phyloP scores from a whole-genome alignment of 805 yeast species.

The Cyberlindnera maclurae region DNA sequence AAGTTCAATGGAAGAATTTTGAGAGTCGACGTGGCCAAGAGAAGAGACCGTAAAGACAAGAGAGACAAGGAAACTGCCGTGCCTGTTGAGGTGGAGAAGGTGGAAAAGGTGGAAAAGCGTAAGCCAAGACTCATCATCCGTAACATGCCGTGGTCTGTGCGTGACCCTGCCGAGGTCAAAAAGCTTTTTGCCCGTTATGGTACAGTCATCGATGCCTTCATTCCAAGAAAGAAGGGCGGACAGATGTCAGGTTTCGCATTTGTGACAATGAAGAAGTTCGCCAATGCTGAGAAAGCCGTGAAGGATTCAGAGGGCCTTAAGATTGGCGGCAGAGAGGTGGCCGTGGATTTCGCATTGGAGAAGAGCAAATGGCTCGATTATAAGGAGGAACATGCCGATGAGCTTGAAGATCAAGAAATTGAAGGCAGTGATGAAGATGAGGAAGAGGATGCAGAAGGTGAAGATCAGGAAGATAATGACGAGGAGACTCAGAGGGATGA shows the following conservation, averaged over 20 bases:
- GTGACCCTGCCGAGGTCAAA: slow-evolving; percentile 65
- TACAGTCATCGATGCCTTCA: slow-evolving; percentile 78
- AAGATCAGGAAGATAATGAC: slow-evolving; percentile 17
- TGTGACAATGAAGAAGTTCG: slow-evolving; percentile 76
- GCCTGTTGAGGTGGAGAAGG: neutral
- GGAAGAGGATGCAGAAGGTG: slow-evolving; percentile 28
- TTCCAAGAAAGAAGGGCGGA: slow-evolving; percentile 84
- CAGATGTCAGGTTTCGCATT: slow-evolving; percentile 93
- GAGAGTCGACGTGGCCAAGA: slow-evolving; percentile 81
- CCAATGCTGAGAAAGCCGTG: slow-evolving; percentile 75
- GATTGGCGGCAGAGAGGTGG: slow-evolving; percentile 85
- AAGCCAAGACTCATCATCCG: slow-evolving; percentile 82
- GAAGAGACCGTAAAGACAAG: slow-evolving; percentile 66
- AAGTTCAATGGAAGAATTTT: slow-evolving; percentile 62
- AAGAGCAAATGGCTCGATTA: slow-evolving; percentile 73
- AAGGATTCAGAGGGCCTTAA: slow-evolving; percentile 67
- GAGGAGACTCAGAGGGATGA: slow-evolving; percentile 17
- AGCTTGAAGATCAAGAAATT: slow-evolving; percentile 33
- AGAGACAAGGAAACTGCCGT: slow-evolving; percentile 1
- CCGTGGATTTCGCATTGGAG: slow-evolving; percentile 89
- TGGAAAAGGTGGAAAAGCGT: slow-evolving; percentile 57
- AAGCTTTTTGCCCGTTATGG: slow-evolving; percentile 73
- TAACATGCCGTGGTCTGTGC: slow-evolving; percentile 93
- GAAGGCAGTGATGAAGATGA: slow-evolving; percentile 29
- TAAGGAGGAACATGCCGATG: slow-evolving; percentile 38